A percentile compares a stretch with the other conserved stretches of the same genome.
Evolutionary conservation across 257 asterid genomes (phyloP).

Genomic region (Apocynum venetum): DNA sequence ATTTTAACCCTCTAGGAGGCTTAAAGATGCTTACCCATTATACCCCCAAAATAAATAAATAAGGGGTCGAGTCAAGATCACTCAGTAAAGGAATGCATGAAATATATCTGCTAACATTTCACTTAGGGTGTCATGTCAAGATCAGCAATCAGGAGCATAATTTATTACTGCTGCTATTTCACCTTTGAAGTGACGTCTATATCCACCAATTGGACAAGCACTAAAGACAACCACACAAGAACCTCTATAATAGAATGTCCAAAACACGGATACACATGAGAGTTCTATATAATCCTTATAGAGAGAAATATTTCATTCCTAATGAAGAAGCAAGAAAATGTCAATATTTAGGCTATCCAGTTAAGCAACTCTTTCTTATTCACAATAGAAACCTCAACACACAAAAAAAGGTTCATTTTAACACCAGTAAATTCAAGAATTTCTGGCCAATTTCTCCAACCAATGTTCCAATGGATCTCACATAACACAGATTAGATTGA

Average conservation of each 20-base stretch:
- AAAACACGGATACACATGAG: background rate
- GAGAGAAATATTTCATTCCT: background rate
- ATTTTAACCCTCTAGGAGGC: background rate
- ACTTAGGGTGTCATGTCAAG: background rate
- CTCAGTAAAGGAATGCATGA: background rate
- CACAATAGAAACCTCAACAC: background rate
- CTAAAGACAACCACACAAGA: background rate
- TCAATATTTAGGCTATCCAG: background rate
- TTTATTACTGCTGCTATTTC: background rate
- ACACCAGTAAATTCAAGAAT: background rate
- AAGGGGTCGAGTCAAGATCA: background rate
- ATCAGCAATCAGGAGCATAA: background rate
- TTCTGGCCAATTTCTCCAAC: background rate
- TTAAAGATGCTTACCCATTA: constrained; percentile 2
- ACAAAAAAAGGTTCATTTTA: background rate
- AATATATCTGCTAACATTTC: background rate
- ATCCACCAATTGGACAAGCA: background rate
- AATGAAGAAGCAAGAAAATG: background rate
- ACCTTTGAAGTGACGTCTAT: background rate
- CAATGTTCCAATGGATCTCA: background rate
- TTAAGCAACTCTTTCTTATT: background rate
- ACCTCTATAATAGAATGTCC: background rate
- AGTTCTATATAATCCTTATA: background rate
- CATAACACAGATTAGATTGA: background rate
- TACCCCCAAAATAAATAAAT: background rate